A percentile compares a stretch with the other conserved stretches of the same genome.
These are phyloP conservation scores for Fusarium albidum DNA, from an alignment of 2,329 filamentous ascomycete species.

Conservation along the genomic window DNA sequence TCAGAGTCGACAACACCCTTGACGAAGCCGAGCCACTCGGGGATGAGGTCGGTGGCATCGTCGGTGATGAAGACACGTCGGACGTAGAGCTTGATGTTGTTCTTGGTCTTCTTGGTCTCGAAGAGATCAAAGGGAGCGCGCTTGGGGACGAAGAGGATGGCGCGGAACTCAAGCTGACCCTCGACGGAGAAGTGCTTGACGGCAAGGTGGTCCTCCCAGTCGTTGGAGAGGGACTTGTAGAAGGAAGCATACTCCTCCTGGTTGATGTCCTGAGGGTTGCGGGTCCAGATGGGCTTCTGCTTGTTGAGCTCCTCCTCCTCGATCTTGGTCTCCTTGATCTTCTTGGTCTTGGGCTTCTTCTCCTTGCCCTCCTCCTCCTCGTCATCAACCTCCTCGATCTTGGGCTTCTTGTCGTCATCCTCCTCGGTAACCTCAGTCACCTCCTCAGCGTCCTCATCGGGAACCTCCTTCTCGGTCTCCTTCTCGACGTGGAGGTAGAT, in stretches of 20 bases:
- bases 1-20: conserved; percentile 99
- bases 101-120: conserved; percentile 99
- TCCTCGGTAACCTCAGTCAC: conserved; percentile 69
- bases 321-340: conserved; percentile 97
- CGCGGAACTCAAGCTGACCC: conserved; percentile 99
- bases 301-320: conserved; percentile 99
- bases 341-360: conserved; percentile 99
- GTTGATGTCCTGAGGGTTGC: conserved; percentile 94
- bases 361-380: conserved; percentile 85
- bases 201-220: conserved; percentile 99
- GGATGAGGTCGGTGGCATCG: conserved; percentile 98
- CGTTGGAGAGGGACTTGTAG: conserved; percentile 99
- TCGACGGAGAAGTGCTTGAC: conserved; percentile 99
- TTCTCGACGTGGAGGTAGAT: conserved; percentile 99
- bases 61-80: conserved; percentile 99
- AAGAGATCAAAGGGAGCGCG: conserved; percentile 99
- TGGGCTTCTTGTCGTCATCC: conserved; percentile 92
- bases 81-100: conserved; percentile 99
- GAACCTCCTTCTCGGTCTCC: conserved; percentile 99
- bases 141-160: conserved; percentile 99
- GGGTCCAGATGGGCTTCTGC: conserved; percentile 99
- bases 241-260: conserved; percentile 98
- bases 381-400: conserved; percentile 91
- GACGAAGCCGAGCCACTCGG: conserved; percentile 99
- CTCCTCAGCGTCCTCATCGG: conserved; percentile 92